These are phyloP conservation scores for Scleroderma citrinum DNA, from an alignment of 768 basidiomycete genomes.

Conservation along the genomic window DNA sequence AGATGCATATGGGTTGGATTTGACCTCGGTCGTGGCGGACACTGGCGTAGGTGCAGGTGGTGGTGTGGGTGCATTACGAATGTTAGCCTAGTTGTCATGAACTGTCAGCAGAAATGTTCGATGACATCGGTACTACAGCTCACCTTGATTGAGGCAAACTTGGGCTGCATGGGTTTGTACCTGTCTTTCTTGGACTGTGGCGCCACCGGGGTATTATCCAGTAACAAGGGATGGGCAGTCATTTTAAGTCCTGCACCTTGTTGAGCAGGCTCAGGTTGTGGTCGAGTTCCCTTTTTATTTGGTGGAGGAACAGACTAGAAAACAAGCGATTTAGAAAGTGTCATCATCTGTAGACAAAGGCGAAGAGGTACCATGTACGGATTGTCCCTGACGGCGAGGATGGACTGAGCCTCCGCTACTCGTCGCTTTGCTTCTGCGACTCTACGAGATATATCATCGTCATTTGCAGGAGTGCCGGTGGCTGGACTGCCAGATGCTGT, in stretches of 20 bases:
- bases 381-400: constrained; percentile 70
- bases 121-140: constrained; percentile 5
- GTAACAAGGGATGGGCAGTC: constrained; percentile 82
- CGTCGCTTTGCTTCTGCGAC: constrained; percentile 84
- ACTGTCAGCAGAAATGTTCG: neutral
- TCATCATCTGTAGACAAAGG: neutral
- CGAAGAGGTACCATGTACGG: constrained; percentile 70
- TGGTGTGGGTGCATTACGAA: constrained; percentile 66
- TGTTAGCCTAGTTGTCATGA: constrained; percentile 51
- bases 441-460: constrained; percentile 61
- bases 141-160: constrained; percentile 93
- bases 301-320: constrained; percentile 47
- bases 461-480: constrained; percentile 35
- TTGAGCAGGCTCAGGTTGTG: constrained; percentile 56
- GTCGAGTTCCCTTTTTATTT: constrained; percentile 43
- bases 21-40: constrained; percentile 34
- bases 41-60: constrained; percentile 34
- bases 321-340: neutral
- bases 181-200: constrained; percentile 81
- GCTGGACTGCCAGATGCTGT: constrained; percentile 4
- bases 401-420: constrained; percentile 77
- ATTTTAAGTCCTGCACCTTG: constrained; percentile 84
- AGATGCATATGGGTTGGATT: constrained; percentile 75
- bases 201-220: constrained; percentile 51
- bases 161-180: constrained; percentile 98